These are phyloP conservation scores for Parietaria judaica DNA, from an alignment of 306 rosid genomes.

Conservation along the genomic window DNA sequence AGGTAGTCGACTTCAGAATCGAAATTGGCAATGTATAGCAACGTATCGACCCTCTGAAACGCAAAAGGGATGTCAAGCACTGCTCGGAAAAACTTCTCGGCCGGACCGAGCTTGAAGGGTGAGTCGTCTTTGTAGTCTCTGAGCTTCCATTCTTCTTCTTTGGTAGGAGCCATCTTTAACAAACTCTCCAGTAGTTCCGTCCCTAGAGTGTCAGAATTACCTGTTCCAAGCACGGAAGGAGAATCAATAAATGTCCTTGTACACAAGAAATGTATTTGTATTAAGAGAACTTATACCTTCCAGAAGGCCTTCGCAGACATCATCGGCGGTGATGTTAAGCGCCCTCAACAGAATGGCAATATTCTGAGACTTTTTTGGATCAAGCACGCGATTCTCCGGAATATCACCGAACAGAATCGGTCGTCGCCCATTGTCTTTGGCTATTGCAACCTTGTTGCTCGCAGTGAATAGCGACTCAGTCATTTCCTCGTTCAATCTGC, in stretches of 20 bases:
- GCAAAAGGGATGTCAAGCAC: slow-evolving; percentile 84
- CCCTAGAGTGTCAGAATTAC: slow-evolving; percentile 67
- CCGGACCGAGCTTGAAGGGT: slow-evolving; percentile 77
- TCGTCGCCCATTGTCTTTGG: slow-evolving; percentile 44
- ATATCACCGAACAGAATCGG: slow-evolving; percentile 27
- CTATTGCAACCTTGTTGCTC: slow-evolving; percentile 38
- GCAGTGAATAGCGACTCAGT: slow-evolving; percentile 75
- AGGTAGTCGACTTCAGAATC: slow-evolving; percentile 88
- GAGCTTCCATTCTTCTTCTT: slow-evolving; percentile 67
- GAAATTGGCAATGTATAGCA: slow-evolving; percentile 88
- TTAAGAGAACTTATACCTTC: no score
- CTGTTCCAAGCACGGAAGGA: slow-evolving; percentile 25
- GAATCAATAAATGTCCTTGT: no score
- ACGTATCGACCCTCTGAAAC: slow-evolving; percentile 78
- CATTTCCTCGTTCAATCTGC: slow-evolving; percentile 91
- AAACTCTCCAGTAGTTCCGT: slow-evolving; percentile 83
- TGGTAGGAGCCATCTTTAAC: slow-evolving; percentile 86
- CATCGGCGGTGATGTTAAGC: slow-evolving; percentile 79
- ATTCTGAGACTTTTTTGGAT: slow-evolving; percentile 94
- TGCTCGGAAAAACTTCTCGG: slow-evolving; percentile 87
- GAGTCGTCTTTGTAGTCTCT: slow-evolving; percentile 67
- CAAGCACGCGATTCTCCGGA: slow-evolving; percentile 68
- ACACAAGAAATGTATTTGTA: no score
- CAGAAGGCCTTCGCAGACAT: slow-evolving; percentile 81
- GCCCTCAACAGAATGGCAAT: slow-evolving; percentile 85